Base-by-base conservation (phyloP, 2,329 filamentous ascomycete genomes). In the Stagonosporopsis chrysanthemi region DNA sequence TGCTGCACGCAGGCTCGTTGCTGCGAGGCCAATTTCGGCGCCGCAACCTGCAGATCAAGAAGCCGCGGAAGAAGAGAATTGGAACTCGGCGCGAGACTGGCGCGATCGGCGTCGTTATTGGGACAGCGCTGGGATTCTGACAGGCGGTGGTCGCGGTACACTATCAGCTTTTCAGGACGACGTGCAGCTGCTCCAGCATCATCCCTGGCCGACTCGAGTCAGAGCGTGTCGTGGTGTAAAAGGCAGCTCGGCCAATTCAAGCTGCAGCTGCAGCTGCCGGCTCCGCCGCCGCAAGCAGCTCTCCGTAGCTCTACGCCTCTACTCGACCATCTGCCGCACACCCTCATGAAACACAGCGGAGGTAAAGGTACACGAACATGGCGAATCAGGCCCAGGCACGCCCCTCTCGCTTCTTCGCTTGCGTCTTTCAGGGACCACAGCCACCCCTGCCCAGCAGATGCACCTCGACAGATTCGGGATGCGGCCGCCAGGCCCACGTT, bases 301-400 rank as follows among this genome's bases (percentile, higher is more conserved):
- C 38, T 12, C 45, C 24, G 43, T 12, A 40, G 35, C 15, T 39
- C 33, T 31, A 26, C 40, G 29, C 19, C n/a, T 42, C 48, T 51
- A 47, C 42, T 56, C 54, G 54, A 44, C 52, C 47, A 52, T 38
- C 54, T 47, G 49, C 49, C 44, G 54, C 36, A 57, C 54, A 40
- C 49, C 43, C 41, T 50, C 28, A 36, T 58, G 56, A 58, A 55
- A 58, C 51, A 43, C 56, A 5, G 23, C 36, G 43, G 8, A 23
- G 44, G 38, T 28, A 31, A 3, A 31, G 44, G 15, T 45, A 35
- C 40, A 42, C 24, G 8, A 4, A 5, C 35, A 19, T n/a, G 43
- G 38, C 54, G 17, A 52, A 56, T 52, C 28, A 48, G 36, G 35
- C 36, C 19, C 36, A 43, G 7, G 36, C 28, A 14, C 19, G 42